These are phyloP conservation scores for Penicillium antarcticum DNA, from an alignment of 495 filamentous ascomycete genomes.

Conservation along the genomic window DNA sequence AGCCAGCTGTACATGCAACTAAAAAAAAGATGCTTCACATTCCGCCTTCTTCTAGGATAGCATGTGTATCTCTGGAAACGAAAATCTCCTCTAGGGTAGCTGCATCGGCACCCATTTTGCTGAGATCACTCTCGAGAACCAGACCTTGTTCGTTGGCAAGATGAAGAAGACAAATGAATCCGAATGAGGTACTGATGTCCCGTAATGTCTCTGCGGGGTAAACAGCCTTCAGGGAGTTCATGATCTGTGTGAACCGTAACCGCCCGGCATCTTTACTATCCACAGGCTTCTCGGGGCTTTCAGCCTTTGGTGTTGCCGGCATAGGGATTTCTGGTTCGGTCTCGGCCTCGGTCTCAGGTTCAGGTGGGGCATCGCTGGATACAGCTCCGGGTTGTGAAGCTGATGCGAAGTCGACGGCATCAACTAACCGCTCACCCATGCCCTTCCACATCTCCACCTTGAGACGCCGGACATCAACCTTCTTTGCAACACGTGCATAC, in stretches of 20 bases:
- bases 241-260: conserved; percentile 83
- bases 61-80: conserved; percentile 36
- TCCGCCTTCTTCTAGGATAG: conserved; percentile 38
- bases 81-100: conserved; percentile 44
- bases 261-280: conserved; percentile 34
- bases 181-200: conserved; percentile 95
- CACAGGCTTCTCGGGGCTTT: conserved; percentile 18
- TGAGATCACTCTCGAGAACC: conserved; percentile 52
- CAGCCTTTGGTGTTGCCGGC: conserved; percentile 33
- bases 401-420: conserved; percentile 32
- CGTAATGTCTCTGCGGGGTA: conserved; percentile 81
- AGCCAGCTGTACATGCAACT: conserved; percentile 23
- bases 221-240: conserved; percentile 81
- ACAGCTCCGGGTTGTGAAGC: conserved; percentile 25
- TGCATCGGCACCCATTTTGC: conserved; percentile 20
- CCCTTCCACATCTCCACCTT: conserved; percentile 97
- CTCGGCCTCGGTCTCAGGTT: conserved; percentile 26
- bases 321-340: conserved; percentile 26
- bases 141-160: conserved; percentile 97
- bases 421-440: conserved; percentile 56
- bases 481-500: conserved; percentile 94
- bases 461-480: conserved; percentile 92
- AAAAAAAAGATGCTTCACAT: conserved; percentile 20
- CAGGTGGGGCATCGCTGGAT: conserved; percentile 18
- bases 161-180: conserved; percentile 96